Conservation (phyloP, 805 yeast genomes). For the Metahyphopichia silvanorum region DNA sequence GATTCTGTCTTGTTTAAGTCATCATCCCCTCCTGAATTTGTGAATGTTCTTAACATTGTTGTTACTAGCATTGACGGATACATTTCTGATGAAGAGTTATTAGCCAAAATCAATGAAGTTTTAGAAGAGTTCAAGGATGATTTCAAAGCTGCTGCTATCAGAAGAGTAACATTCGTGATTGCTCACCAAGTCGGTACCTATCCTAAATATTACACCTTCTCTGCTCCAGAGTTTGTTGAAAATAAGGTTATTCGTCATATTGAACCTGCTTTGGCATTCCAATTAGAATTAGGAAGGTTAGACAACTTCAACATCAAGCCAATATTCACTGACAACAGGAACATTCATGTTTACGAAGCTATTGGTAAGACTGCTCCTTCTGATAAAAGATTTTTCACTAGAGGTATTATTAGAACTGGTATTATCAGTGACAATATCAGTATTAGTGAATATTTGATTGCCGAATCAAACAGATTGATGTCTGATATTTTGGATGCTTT, state of each 20-base stretch:
- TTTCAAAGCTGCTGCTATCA: conserved; percentile 65
- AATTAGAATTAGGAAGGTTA: conserved; percentile 89
- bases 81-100: conserved; percentile 63
- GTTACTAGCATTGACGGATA: conserved; percentile 74
- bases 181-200: conserved; percentile 82
- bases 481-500: conserved; percentile 92
- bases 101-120: conserved; percentile 59
- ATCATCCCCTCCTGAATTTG: conserved; percentile 38
- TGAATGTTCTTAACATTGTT: conserved; percentile 81
- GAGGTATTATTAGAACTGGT: conserved; percentile 97
- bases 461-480: conserved; percentile 96
- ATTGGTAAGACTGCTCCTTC: conserved; percentile 89
- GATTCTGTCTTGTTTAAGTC: conserved; percentile 35
- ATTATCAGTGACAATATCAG: conserved; percentile 89
- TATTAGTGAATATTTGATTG: conserved; percentile 88
- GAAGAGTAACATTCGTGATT: conserved; percentile 90
- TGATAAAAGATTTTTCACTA: conserved; percentile 93
- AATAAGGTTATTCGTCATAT: conserved; percentile 95
- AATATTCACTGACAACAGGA: conserved; percentile 92
- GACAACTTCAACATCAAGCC: conserved; percentile 95
- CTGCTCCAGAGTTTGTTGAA: conserved; percentile 80
- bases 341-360: conserved; percentile 96
- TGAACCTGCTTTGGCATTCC: conserved; percentile 98
- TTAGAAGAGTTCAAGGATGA: conserved; percentile 69
- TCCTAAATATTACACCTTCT: conserved; percentile 94